Evolutionary conservation across 2,329 filamentous ascomycete genomes (phyloP).

Genomic region (Penicillium sp.): DNA sequence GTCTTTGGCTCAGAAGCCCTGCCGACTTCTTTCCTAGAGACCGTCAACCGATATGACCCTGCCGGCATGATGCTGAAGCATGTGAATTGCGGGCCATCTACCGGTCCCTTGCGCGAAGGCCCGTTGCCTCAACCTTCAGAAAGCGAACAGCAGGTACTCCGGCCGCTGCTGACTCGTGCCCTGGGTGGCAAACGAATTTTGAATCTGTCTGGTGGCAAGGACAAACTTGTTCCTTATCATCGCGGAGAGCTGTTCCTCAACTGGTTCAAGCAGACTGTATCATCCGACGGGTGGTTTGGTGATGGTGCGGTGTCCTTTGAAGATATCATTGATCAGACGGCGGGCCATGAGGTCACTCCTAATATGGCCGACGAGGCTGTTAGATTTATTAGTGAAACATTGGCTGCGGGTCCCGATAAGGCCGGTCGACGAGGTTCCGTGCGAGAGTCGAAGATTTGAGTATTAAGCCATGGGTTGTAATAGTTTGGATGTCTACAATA

Average conservation of each 20-base stretch:
- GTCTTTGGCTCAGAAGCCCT: slow-evolving; percentile 81
- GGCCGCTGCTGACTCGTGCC: slow-evolving; percentile 42
- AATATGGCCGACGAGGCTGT: slow-evolving; percentile 57
- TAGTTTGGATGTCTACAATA: neutral
- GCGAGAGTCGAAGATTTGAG: slow-evolving; percentile 37
- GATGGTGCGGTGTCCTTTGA: slow-evolving; percentile 54
- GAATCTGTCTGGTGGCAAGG: slow-evolving; percentile 53
- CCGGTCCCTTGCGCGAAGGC: slow-evolving; percentile 28
- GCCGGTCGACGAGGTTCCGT: slow-evolving; percentile 27
- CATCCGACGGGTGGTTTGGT: slow-evolving; percentile 47
- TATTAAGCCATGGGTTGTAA: neutral
- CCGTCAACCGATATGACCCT: slow-evolving; percentile 68
- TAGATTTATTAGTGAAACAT: slow-evolving; percentile 51
- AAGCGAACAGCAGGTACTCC: slow-evolving; percentile 44
- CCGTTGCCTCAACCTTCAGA: slow-evolving; percentile 40
- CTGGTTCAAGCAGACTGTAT: slow-evolving; percentile 52
- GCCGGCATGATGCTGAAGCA: slow-evolving; percentile 68
- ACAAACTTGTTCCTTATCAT: slow-evolving; percentile 61
- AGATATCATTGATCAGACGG: slow-evolving; percentile 56
- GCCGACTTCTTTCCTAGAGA: slow-evolving; percentile 63
- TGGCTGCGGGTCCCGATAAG: slow-evolving; percentile 29
- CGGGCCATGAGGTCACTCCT: slow-evolving; percentile 58
- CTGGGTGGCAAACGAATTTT: slow-evolving; percentile 55
- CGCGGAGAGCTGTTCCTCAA: slow-evolving; percentile 56
- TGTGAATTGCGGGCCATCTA: slow-evolving; percentile 21